Evolutionary conservation across 768 basidiomycete species (phyloP).

Genomic region (Amanita fuliginea): DNA sequence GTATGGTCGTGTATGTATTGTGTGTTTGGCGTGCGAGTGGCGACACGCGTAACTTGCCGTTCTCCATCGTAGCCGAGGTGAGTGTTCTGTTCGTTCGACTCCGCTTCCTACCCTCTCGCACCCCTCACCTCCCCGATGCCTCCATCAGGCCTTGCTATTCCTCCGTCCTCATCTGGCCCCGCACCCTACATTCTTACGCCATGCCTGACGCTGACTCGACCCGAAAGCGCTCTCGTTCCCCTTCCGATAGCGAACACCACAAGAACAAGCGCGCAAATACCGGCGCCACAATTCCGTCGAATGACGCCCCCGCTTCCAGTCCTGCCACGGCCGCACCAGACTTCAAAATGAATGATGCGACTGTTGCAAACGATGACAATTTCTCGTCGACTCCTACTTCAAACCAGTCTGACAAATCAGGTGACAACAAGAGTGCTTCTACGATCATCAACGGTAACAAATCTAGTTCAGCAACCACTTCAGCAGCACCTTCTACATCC

Average conservation of each 20-base stretch:
- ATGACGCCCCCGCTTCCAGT: slow-evolving; percentile 47
- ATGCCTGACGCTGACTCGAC: slow-evolving; percentile 82
- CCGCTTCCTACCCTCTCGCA: slow-evolving; percentile 38
- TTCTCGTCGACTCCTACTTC: slow-evolving; percentile 44
- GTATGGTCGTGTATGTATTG: not conserved
- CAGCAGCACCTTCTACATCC: slow-evolving; percentile 41
- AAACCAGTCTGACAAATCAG: slow-evolving; percentile 27
- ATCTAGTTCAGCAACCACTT: slow-evolving; percentile 35
- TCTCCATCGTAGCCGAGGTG: slow-evolving; percentile 15
- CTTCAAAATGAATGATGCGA: slow-evolving; percentile 57
- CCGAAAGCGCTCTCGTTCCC: slow-evolving; percentile 81
- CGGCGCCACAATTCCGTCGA: slow-evolving; percentile 49
- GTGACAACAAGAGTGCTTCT: slow-evolving; percentile 21
- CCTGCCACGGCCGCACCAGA: slow-evolving; percentile 39
- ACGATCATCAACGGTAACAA: slow-evolving; percentile 24
- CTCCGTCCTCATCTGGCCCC: slow-evolving; percentile 8
- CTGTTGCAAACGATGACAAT: slow-evolving; percentile 35
- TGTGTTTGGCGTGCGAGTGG: slow-evolving; percentile 33
- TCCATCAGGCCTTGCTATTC: slow-evolving; percentile 38
- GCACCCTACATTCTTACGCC: slow-evolving; percentile 38
- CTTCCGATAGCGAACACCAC: slow-evolving; percentile 70
- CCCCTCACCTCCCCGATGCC: slow-evolving; percentile 48
- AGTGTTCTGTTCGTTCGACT: slow-evolving; percentile 20
- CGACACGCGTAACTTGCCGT: slow-evolving; percentile 22
- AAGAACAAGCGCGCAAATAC: slow-evolving; percentile 83